Conservation (phyloP, 1,139 yeast genomes). For the Blastobotrys petasosporus region DNA sequence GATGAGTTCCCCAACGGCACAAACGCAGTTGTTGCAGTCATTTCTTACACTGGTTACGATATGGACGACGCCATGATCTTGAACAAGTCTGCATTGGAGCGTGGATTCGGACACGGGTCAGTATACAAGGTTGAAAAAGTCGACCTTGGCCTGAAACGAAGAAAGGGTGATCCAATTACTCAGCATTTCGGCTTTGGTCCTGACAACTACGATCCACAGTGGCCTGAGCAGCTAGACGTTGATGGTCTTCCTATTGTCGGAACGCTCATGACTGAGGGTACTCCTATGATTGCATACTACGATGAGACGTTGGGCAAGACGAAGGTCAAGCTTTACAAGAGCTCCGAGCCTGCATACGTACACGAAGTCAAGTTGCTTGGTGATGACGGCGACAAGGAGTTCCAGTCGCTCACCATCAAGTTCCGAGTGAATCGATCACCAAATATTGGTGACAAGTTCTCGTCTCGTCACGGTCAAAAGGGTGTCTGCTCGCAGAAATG, state of each 20-base stretch:
- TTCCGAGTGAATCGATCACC: slow-evolving; percentile 90
- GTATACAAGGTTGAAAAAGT: slow-evolving; percentile 92
- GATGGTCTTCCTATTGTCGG: slow-evolving; percentile 96
- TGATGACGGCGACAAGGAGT: slow-evolving; percentile 78
- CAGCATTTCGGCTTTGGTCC: slow-evolving; percentile 93
- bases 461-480: slow-evolving; percentile 98
- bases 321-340: slow-evolving; percentile 86
- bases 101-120: slow-evolving; percentile 97
- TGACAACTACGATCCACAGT: slow-evolving; percentile 85
- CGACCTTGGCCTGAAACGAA: slow-evolving; percentile 69
- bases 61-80: slow-evolving; percentile 99
- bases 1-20: slow-evolving; percentile 98
- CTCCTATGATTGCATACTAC: slow-evolving; percentile 87
- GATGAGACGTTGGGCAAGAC: slow-evolving; percentile 92
- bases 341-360: slow-evolving; percentile 89
- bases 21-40: slow-evolving; percentile 97
- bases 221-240: slow-evolving; percentile 81
- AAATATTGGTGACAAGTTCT: slow-evolving; percentile 94
- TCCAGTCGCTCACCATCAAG: slow-evolving; percentile 82
- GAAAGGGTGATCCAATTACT: slow-evolving; percentile 90
- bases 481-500: slow-evolving; percentile 99
- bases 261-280: slow-evolving; percentile 84
- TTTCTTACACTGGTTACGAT: slow-evolving; percentile 97
- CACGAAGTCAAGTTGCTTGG: slow-evolving; percentile 93
- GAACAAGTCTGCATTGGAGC: slow-evolving; percentile 92